These are phyloP conservation scores for Suhomyces emberorum DNA, from an alignment of 805 yeast genomes.

Conservation along the genomic window DNA sequence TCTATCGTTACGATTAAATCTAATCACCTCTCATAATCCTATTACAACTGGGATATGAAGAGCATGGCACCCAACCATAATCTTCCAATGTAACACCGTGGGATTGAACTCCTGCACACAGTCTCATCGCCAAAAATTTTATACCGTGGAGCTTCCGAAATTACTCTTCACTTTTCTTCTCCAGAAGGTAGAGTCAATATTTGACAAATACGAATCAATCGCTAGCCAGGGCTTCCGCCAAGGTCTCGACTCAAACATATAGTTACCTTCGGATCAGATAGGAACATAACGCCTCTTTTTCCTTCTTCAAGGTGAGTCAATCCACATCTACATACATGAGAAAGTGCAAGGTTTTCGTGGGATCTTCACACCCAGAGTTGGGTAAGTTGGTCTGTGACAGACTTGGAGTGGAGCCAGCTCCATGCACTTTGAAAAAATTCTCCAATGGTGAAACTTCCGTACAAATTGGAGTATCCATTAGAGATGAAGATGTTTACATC, in stretches of 20 bases:
- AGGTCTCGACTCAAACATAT: too few relatives aligned
- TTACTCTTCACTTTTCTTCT: conserved; percentile 1
- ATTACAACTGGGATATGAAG: too few relatives aligned
- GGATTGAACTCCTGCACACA: conserved; percentile 1
- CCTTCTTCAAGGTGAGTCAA: conserved; percentile 2
- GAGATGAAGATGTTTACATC: conserved; percentile 95
- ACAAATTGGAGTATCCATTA: conserved; percentile 88
- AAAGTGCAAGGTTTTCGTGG: conserved; percentile 95
- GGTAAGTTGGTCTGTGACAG: conserved; percentile 88
- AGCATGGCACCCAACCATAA: too few relatives aligned
- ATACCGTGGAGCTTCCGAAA: background rate
- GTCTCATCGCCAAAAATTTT: conserved; percentile 6
- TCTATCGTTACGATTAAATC: too few relatives aligned
- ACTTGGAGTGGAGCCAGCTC: conserved; percentile 90
- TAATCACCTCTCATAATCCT: too few relatives aligned
- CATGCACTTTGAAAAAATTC: conserved; percentile 85
- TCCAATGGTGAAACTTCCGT: conserved; percentile 98
- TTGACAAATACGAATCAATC: background rate
- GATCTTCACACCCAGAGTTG: conserved; percentile 93
- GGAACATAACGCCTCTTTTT: background rate
- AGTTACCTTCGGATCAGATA: too few relatives aligned
- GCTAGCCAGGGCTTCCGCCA: background rate
- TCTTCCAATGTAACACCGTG: too few relatives aligned
- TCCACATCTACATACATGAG: conserved; percentile 56
- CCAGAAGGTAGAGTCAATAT: background rate